Evolutionary conservation across 129 eudicot genomes (phyloP).

Genomic region (Saposhnikovia divaricata): DNA sequence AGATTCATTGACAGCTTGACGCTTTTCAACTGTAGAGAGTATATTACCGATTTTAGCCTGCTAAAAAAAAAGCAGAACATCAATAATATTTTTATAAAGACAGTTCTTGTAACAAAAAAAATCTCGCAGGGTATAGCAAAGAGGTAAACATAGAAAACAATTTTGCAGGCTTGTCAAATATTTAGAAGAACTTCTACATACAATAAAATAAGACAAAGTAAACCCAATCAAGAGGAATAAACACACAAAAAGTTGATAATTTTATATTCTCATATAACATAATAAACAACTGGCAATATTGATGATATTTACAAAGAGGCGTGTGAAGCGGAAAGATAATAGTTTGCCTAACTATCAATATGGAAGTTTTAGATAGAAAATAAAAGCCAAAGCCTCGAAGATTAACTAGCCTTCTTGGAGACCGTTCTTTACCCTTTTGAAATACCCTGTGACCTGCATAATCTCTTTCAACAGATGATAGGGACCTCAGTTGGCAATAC

Average conservation of each 20-base stretch:
- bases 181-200: neutral
- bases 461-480: neutral
- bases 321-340: neutral
- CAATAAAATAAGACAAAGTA: neutral
- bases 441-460: neutral
- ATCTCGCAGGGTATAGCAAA: neutral
- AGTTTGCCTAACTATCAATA: neutral
- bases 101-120: neutral
- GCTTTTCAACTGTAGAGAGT: conserved; percentile 27
- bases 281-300: neutral
- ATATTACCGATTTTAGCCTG: conserved; percentile 42
- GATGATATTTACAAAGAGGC: neutral
- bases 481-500: neutral
- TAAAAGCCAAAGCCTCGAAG: neutral
- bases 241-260: neutral
- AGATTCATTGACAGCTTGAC: conserved; percentile 22
- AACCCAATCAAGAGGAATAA: neutral
- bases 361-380: neutral
- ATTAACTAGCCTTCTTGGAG: neutral
- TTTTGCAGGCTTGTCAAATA: neutral
- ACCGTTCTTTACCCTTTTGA: neutral
- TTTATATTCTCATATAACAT: neutral
- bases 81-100: neutral
- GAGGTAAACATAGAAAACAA: neutral
- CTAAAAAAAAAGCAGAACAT: neutral